These are phyloP conservation scores for Epichloe gansuensis DNA, from an alignment of 2,329 filamentous ascomycete genomes.

Conservation along the genomic window DNA sequence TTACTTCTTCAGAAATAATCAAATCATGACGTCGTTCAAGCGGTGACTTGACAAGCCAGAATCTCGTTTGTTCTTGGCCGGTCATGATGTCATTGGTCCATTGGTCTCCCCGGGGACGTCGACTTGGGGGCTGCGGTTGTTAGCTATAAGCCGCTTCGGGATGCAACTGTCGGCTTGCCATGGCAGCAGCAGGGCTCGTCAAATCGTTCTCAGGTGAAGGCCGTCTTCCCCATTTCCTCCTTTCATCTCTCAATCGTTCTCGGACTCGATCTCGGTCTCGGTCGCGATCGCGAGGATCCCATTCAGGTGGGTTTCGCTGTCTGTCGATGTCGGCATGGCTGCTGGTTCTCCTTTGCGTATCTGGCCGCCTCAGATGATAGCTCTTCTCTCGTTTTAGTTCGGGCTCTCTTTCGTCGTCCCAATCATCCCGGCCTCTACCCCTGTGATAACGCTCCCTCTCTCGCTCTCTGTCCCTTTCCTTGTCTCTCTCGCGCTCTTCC, in stretches of 20 bases:
- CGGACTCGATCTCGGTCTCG: slow-evolving; percentile 11
- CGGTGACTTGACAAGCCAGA: not conserved
- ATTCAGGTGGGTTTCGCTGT: slow-evolving; percentile 22
- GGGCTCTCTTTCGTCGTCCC: slow-evolving; percentile 21
- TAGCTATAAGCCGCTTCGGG: slow-evolving; percentile 23
- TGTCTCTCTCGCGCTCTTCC: slow-evolving; percentile 18
- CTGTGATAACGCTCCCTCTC: slow-evolving; percentile 23
- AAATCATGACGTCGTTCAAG: no score
- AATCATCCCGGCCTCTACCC: slow-evolving; percentile 21
- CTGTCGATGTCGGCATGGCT: slow-evolving; percentile 38
- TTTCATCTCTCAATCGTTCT: slow-evolving; percentile 21
- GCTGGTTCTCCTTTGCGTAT: slow-evolving; percentile 32
- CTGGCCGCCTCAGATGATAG: slow-evolving; percentile 28
- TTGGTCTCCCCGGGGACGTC: no score
- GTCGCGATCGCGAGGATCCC: slow-evolving; percentile 15
- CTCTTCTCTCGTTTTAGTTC: slow-evolving; percentile 19
- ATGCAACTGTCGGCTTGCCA: slow-evolving; percentile 17
- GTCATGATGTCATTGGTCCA: no score
- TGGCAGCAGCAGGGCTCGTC: slow-evolving; percentile 20
- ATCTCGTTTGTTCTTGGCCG: not conserved
- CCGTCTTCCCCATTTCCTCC: slow-evolving; percentile 25
- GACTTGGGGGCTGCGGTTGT: not conserved
- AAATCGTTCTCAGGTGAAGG: slow-evolving; percentile 18
- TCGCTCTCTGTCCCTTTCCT: slow-evolving; percentile 22
- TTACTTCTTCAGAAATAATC: not conserved